Conservation (phyloP, 306 rosid species). For the Betula pendula region DNA sequence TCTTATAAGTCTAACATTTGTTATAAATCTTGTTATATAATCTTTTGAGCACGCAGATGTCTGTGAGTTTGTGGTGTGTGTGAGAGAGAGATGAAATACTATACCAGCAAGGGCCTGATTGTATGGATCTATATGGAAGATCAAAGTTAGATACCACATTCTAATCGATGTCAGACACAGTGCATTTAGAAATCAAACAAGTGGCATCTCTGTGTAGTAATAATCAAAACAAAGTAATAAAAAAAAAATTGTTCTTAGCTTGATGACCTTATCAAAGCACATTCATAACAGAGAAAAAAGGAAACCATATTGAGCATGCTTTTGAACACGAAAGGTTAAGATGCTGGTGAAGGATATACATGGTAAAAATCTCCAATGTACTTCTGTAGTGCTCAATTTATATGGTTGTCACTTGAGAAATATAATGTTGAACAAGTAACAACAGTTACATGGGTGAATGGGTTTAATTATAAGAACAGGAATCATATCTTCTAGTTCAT, state of each 20-base stretch:
- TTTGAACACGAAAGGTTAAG: neutral
- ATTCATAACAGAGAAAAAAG: neutral
- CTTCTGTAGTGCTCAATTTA: neutral
- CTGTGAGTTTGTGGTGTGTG: no score
- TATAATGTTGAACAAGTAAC: neutral
- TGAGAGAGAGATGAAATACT: neutral
- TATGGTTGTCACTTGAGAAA: neutral
- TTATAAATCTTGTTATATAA: no score
- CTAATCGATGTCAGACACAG: neutral
- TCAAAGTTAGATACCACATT: no score
- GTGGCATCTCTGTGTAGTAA: neutral
- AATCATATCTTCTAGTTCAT: constrained; percentile 3
- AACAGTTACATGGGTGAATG: neutral
- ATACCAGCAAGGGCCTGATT: neutral
- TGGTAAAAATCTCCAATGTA: neutral
- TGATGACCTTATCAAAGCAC: neutral
- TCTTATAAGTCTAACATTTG: no score
- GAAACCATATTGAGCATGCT: neutral
- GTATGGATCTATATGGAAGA: neutral
- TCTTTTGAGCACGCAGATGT: no score
- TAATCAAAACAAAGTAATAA: neutral
- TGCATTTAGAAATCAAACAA: neutral
- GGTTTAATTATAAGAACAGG: neutral
- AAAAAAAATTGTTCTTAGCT: neutral
- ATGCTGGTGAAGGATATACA: constrained; percentile 1